phyloP scores from a whole-genome alignment of 441 rosid species.

The Erodium chrysanthum region DNA sequence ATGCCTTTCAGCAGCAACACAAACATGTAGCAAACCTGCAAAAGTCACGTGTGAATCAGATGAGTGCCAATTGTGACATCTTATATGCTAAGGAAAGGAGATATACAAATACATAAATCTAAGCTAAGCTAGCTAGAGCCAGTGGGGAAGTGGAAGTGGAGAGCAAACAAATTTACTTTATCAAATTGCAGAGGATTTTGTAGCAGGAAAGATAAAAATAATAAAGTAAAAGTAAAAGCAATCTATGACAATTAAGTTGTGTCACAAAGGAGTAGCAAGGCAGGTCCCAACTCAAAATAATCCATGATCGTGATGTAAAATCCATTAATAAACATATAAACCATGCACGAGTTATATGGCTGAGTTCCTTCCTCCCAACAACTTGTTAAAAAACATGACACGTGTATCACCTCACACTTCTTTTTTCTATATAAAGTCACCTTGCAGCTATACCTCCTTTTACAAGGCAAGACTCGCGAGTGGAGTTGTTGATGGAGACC shows the following conservation, averaged over 20 bases:
- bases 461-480: slow-evolving; percentile 1
- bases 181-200: background rate
- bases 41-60: background rate
- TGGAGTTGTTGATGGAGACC: background rate
- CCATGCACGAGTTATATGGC: background rate
- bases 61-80: no score
- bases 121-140: background rate
- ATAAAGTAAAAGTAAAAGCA: slow-evolving; percentile 3
- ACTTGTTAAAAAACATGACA: background rate
- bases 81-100: background rate
- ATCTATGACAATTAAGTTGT: background rate
- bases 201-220: background rate
- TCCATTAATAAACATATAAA: background rate
- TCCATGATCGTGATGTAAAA: background rate
- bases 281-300: background rate
- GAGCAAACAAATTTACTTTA: slow-evolving; percentile 1
- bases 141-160: background rate
- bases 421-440: background rate
- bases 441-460: background rate
- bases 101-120: background rate
- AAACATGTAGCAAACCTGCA: background rate
- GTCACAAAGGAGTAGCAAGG: background rate
- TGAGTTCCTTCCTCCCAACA: background rate
- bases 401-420: background rate
- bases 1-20: background rate